Evolutionary conservation across 2,329 filamentous ascomycete species (phyloP).

Genomic region (Shiraia bambusicola): DNA sequence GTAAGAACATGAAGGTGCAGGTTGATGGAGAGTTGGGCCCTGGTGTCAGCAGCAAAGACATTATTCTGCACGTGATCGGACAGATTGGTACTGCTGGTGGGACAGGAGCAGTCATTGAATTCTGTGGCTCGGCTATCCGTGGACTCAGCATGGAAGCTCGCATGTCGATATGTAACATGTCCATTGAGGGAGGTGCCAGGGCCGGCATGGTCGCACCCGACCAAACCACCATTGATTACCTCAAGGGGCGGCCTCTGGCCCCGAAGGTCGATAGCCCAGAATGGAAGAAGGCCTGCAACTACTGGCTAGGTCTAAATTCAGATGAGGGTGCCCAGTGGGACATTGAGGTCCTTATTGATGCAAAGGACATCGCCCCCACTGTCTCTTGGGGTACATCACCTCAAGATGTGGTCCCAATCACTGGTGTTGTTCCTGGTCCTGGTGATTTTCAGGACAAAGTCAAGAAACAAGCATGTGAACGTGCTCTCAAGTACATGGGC

Average conservation of each 20-base stretch:
- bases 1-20: conserved; percentile 98
- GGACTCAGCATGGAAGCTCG: conserved; percentile 90
- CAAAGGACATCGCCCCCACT: conserved; percentile 89
- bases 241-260: conserved; percentile 86
- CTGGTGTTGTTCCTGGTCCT: conserved; percentile 83
- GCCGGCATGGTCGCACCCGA: conserved; percentile 97
- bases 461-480: conserved; percentile 76
- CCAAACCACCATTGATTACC: conserved; percentile 90
- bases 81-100: conserved; percentile 93
- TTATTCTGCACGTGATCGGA: conserved; percentile 90
- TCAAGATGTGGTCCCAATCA: conserved; percentile 95
- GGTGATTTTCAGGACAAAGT: conserved; percentile 78
- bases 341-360: conserved; percentile 83
- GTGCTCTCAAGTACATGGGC: conserved; percentile 96
- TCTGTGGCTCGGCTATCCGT: conserved; percentile 91
- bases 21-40: conserved; percentile 87
- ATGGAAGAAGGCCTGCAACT: conserved; percentile 84
- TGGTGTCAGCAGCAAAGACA: conserved; percentile 94
- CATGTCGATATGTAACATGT: conserved; percentile 99
- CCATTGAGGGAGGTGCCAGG: conserved; percentile 91
- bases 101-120: conserved; percentile 93
- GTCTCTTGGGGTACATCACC: conserved; percentile 97
- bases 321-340: conserved; percentile 91
- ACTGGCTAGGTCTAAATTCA: conserved; percentile 84
- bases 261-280: conserved; percentile 80